Evolutionary conservation across 2,329 filamentous ascomycete genomes (phyloP).

Genomic region (Ophiocordyceps australis): DNA sequence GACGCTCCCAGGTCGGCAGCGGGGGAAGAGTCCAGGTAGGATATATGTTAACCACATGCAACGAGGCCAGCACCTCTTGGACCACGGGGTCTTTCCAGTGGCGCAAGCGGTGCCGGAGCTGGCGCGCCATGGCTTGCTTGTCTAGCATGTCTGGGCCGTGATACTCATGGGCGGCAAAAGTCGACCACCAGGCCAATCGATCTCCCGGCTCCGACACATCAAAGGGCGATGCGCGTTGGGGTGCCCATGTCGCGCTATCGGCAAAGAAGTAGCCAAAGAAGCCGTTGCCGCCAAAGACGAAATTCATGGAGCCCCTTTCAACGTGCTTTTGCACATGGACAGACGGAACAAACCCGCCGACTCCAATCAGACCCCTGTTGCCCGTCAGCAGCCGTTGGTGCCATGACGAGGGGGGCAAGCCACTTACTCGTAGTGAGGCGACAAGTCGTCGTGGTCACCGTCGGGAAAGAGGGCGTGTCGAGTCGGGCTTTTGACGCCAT

Average conservation of each 20-base stretch:
- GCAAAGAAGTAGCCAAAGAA: conserved; percentile 7
- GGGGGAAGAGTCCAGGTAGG: conserved; percentile 6
- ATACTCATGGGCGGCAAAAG: conserved; percentile 4
- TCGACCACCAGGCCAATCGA: conserved; percentile 6
- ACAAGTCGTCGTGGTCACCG: conserved; percentile 5
- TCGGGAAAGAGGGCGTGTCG: conserved; percentile 8
- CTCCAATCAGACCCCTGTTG: conserved; percentile 5
- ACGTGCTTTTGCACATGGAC: conserved; percentile 3
- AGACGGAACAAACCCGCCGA: conserved; percentile 6
- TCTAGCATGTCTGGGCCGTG: conserved; percentile 4
- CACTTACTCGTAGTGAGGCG: conserved; percentile 8
- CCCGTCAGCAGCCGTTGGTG: background rate
- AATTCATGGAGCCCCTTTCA: conserved; percentile 6
- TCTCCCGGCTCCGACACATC: conserved; percentile 5
- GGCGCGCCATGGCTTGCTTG: conserved; percentile 4
- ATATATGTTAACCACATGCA: conserved; percentile 5
- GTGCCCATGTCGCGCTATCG: conserved; percentile 3
- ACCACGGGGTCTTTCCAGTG: conserved; percentile 7
- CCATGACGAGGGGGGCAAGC: too few relatives aligned
- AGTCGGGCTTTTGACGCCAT: conserved; percentile 6
- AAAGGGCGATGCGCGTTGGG: conserved; percentile 5
- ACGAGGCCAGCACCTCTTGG: conserved; percentile 2
- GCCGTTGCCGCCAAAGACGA: conserved; percentile 6
- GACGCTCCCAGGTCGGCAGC: conserved; percentile 6
- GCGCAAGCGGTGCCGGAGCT: conserved; percentile 4